Conservation (phyloP, 1,139 yeast genomes). For the Blastobotrys raffinosifermentans region DNA sequence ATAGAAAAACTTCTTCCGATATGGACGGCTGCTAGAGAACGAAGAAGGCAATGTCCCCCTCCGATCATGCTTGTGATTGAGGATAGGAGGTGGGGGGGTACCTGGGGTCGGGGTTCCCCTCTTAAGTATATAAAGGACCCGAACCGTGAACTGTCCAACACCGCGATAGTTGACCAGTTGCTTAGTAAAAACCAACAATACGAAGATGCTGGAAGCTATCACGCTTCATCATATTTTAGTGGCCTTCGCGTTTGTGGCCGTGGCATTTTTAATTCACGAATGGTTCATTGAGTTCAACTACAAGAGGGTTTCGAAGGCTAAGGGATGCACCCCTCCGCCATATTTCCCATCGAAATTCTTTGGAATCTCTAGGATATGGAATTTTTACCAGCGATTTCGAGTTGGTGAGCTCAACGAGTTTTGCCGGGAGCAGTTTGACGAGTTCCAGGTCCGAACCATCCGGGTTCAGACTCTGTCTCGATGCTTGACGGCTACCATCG, state of each 20-base stretch:
- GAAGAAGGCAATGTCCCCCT: too few species aligned
- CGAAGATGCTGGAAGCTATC: neutral
- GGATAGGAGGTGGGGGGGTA: too few species aligned
- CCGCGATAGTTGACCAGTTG: too few species aligned
- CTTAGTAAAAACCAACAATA: too few species aligned
- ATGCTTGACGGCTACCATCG: conserved; percentile 4
- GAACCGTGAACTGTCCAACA: too few species aligned
- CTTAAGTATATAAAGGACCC: too few species aligned
- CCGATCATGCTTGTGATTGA: too few species aligned
- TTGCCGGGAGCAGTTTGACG: conserved; percentile 1
- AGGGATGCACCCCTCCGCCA: neutral
- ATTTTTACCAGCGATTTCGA: neutral
- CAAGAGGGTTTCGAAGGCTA: neutral
- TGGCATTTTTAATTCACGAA: neutral
- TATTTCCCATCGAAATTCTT: neutral
- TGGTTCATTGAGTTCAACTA: neutral
- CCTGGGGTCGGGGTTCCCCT: too few species aligned
- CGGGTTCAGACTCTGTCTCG: conserved; percentile 6
- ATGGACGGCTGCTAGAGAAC: too few species aligned
- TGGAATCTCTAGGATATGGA: neutral
- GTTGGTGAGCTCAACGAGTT: conserved; percentile 4
- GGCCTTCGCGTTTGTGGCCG: neutral
- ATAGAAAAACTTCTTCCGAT: too few species aligned
- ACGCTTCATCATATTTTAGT: neutral
- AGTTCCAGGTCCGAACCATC: conserved; percentile 1